phyloP scores from a whole-genome alignment of 345 rosid genomes.

The Eucalyptus pumila region DNA sequence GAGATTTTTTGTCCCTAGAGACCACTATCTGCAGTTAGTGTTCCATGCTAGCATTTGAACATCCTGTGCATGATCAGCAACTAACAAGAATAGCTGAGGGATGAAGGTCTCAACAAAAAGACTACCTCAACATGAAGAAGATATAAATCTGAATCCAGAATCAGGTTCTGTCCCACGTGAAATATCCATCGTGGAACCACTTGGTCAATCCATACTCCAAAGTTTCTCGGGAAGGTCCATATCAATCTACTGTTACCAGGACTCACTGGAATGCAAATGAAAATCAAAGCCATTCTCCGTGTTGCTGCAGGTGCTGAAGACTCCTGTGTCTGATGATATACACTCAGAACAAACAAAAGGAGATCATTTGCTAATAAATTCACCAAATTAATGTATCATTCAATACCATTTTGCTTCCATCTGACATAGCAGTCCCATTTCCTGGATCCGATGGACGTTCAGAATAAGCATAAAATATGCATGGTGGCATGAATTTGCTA shows the following conservation, averaged over 20 bases:
- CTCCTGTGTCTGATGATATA: not conserved
- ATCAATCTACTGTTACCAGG: slow-evolving; percentile 85
- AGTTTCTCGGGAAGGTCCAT: slow-evolving; percentile 75
- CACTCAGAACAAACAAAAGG: not conserved
- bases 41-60: not conserved
- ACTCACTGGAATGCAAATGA: slow-evolving; percentile 81
- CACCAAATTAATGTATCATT: not conserved
- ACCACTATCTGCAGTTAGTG: not conserved
- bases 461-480: slow-evolving; percentile 41
- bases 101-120: not conserved
- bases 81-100: not conserved
- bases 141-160: slow-evolving; percentile 82
- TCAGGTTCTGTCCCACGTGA: slow-evolving; percentile 63
- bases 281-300: slow-evolving; percentile 41
- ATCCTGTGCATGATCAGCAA: not conserved
- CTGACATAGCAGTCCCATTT: slow-evolving; percentile 23
- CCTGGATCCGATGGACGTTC: slow-evolving; percentile 22
- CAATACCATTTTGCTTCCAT: slow-evolving; percentile 23
- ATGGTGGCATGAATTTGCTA: slow-evolving; percentile 57
- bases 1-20: not conserved
- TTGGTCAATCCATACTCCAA: slow-evolving; percentile 54
- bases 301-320: not conserved
- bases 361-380: not conserved
- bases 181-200: slow-evolving; percentile 80
- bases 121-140: slow-evolving; percentile 80